Base-by-base conservation (phyloP, 2,329 filamentous ascomycete species). In the Trichoderma citrinoviride region DNA sequence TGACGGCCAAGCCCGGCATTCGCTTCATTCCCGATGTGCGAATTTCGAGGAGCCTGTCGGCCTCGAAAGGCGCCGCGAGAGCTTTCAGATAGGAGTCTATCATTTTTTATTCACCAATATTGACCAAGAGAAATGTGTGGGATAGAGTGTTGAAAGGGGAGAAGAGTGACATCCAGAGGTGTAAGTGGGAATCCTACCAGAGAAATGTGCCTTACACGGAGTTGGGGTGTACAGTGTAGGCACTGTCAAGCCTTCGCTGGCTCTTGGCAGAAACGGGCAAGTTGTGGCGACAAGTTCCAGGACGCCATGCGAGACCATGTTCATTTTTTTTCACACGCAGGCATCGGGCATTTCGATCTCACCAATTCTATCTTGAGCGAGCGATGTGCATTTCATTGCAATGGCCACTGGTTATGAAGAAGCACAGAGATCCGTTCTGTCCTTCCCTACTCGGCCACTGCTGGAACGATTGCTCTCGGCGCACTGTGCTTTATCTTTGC, bases 11-110 rank as follows among this genome's bases (percentile, higher is more conserved):
- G 0, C 81, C 81, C 3, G 79, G 78, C 74, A 87, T 79, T 25
- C 77, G 79, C 72, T 84, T 84, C 79, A 87, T 83, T 67, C 78
- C 82, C 25, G 83, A 84, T 0, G 82, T 82, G 33, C 86, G 83
- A 15, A 89, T 75, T 70, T 89, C 83, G 23, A 85, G 73, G 14
- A 89, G 76, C 3, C 73, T 79, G 65, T 87, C 85, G 25, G 71
- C 75, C 49, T 77, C 77, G 29, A 82, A 79, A 4, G 80, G 78
- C 33, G 78, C 76, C 50, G 71, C 71, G 47, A 82, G 74, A 68
- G 81, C 77, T n/a, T 78, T 66, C 2, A 46, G 14, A 23, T 53
- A 65, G 12, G 63, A 65, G 21, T 7, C 7, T 27, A 14, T 50
- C 63, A 65, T 65, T 58, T 6, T 6, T 19, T 15, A 21, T 5